Conservation (phyloP, 805 yeast genomes). For the Wickerhamomyces rabaulensis region DNA sequence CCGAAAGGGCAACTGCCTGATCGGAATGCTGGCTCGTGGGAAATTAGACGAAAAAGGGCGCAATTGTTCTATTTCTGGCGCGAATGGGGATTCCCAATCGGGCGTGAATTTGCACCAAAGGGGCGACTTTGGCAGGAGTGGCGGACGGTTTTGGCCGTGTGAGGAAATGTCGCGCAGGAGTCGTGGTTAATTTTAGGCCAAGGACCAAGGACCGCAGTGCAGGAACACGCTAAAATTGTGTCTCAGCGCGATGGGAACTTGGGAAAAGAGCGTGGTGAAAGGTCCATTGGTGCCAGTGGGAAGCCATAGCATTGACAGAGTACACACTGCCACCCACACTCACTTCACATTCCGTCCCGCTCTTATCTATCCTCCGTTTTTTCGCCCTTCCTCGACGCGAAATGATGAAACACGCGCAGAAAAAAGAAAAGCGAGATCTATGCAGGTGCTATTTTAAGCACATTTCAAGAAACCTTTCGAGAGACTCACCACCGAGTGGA, state of each 20-base stretch:
- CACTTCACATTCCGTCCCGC: too few species aligned
- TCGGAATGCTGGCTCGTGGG: background rate
- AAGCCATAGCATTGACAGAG: too few species aligned
- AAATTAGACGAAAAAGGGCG: background rate
- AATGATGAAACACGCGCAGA: background rate
- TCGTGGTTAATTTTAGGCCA: too few species aligned
- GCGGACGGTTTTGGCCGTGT: too few species aligned
- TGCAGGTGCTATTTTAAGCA: conserved; percentile 1
- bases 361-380: background rate
- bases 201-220: too few species aligned
- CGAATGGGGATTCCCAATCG: background rate
- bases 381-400: background rate
- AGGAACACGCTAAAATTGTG: too few species aligned
- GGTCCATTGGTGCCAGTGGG: too few species aligned
- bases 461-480: background rate
- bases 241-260: too few species aligned
- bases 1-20: background rate
- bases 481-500: too few species aligned
- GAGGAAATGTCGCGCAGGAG: too few species aligned
- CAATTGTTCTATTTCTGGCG: background rate
- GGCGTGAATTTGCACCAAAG: background rate
- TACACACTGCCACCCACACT: too few species aligned
- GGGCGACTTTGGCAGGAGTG: background rate
- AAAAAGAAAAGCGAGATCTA: background rate
- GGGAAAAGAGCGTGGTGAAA: too few species aligned